Evolutionary conservation across 2,329 filamentous ascomycete genomes (phyloP).

Genomic region (Microsporum canis): DNA sequence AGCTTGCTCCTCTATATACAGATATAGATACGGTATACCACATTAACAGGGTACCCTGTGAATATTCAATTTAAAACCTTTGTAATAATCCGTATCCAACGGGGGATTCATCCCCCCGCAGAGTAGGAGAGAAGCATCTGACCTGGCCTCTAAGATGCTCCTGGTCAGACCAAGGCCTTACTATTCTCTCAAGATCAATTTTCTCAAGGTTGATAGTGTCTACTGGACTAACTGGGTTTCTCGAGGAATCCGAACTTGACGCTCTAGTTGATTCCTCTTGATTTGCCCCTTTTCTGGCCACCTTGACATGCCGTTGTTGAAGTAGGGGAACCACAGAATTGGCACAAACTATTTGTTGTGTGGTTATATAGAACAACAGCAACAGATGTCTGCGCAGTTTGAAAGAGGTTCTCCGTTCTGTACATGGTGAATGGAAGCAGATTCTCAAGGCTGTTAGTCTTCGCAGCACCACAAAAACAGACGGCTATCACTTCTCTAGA

Average conservation of each 20-base stretch:
- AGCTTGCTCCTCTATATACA: neutral
- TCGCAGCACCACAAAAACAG: slow-evolving; percentile 62
- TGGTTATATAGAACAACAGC: slow-evolving; percentile 31
- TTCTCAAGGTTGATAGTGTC: no score
- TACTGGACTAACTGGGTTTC: neutral
- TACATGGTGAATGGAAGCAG: slow-evolving; percentile 58
- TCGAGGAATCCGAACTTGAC: neutral
- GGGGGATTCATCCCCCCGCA: neutral
- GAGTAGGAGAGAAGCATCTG: neutral
- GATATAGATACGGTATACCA: neutral
- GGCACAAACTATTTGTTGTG: slow-evolving; percentile 31
- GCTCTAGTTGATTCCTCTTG: neutral
- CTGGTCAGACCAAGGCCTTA: neutral
- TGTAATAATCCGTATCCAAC: no score
- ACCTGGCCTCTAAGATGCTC: neutral
- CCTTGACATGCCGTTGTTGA: slow-evolving; percentile 21
- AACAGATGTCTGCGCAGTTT: slow-evolving; percentile 29
- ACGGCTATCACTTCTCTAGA: slow-evolving; percentile 56
- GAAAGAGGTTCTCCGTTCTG: slow-evolving; percentile 23
- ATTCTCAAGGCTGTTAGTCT: slow-evolving; percentile 60
- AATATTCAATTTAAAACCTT: no score
- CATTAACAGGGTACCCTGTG: no score
- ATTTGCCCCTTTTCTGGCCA: slow-evolving; percentile 13
- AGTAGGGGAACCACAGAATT: slow-evolving; percentile 31
- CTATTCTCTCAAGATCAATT: neutral